phyloP scores from a whole-genome alignment of 1,284 basidiomycete species.

The Trichosporon sp. region DNA sequence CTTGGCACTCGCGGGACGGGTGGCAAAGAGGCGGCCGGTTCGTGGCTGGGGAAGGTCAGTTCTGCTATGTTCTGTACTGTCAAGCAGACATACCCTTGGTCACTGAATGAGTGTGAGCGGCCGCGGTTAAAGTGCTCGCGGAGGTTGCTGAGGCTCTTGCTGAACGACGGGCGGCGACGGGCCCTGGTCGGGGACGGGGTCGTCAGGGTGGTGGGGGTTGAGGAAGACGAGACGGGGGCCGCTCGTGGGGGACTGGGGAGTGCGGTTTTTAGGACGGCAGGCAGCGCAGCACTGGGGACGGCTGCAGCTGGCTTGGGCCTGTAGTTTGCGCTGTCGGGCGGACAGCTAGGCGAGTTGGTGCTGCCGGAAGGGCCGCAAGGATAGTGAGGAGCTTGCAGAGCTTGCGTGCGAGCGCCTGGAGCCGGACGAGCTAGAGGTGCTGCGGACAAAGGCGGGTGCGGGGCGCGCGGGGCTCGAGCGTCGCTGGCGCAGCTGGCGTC shows the following conservation, averaged over 20 bases:
- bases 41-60: background rate
- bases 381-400: background rate
- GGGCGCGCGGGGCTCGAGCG: background rate
- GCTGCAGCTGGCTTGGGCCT: background rate
- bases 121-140: background rate
- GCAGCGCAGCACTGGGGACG: background rate
- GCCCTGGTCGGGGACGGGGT: background rate
- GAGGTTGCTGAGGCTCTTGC: slow-evolving; percentile 1
- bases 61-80: too few relatives aligned
- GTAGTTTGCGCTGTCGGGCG: background rate
- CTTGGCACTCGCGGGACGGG: background rate
- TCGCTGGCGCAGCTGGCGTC: background rate
- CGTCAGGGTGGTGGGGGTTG: background rate
- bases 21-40: background rate
- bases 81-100: background rate
- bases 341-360: background rate
- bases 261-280: background rate
- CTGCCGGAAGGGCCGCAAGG: background rate
- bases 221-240: background rate
- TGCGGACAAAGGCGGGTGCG: background rate
- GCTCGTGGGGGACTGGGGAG: background rate
- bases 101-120: background rate
- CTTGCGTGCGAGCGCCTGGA: background rate
- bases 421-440: background rate
- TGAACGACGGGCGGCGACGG: background rate